Evolutionary conservation across 805 yeast species (phyloP).

Genomic region (Metschnikowia kunwiensis): DNA sequence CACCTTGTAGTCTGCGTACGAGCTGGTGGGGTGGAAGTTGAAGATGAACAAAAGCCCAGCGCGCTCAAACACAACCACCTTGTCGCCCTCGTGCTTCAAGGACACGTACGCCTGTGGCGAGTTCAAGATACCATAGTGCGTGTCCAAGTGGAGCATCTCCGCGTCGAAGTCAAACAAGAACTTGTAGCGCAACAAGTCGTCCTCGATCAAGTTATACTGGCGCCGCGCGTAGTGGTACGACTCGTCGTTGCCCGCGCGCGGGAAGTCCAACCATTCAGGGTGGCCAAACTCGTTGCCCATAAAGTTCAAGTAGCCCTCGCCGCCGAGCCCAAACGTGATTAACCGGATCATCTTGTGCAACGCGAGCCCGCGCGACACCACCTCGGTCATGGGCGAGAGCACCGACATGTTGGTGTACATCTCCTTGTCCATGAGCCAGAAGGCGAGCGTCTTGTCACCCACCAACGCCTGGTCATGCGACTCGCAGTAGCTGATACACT

Average conservation of each 20-base stretch:
- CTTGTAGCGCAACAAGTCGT: slow-evolving; percentile 74
- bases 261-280: slow-evolving; percentile 98
- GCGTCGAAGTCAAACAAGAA: slow-evolving; percentile 78
- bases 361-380: slow-evolving; percentile 85
- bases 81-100: slow-evolving; percentile 83
- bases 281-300: slow-evolving; percentile 99
- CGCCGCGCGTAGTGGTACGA: slow-evolving; percentile 93
- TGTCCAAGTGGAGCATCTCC: slow-evolving; percentile 78
- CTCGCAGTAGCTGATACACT: slow-evolving; percentile 88
- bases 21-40: slow-evolving; percentile 84
- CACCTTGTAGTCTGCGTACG: slow-evolving; percentile 81
- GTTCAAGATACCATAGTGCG: slow-evolving; percentile 66
- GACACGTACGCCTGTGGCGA: slow-evolving; percentile 77
- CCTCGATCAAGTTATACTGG: slow-evolving; percentile 85
- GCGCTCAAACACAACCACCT: slow-evolving; percentile 84
- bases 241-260: slow-evolving; percentile 82
- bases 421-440: slow-evolving; percentile 98
- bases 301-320: slow-evolving; percentile 93
- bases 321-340: slow-evolving; percentile 87
- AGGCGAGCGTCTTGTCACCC: slow-evolving; percentile 94
- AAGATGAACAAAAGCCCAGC: slow-evolving; percentile 80
- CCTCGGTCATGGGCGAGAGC: slow-evolving; percentile 66
- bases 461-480: slow-evolving; percentile 97
- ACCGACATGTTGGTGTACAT: slow-evolving; percentile 95
- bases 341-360: slow-evolving; percentile 89